Base-by-base conservation (phyloP, 192 early-diverging fungal genomes). In the Backusella luteola region DNA sequence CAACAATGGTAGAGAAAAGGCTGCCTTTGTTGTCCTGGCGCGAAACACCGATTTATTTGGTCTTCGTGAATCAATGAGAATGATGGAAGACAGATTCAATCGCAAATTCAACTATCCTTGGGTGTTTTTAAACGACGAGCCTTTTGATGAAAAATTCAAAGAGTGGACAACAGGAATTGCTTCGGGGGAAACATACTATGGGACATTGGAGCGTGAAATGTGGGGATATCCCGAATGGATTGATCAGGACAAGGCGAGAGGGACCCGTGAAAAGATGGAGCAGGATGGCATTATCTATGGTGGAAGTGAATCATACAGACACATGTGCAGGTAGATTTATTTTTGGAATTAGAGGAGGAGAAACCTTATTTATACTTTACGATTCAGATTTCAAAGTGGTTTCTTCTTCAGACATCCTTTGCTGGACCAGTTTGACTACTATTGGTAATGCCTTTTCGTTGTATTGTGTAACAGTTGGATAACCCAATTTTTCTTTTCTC, bases 31-130 rank as follows among this genome's bases (percentile, higher is more conserved):
- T 34, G 87, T 96, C 41, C 81, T 96, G 4, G 91, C 93, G 23
- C 85, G 92, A 14, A 94, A 96, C 49, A 76, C 73, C 4, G 93
- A 96, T 41, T 74, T 93, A 29, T 74, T 86, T 32, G 91, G 84
- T 14, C 81, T 92, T 68, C 75, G 82, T 1, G 67, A 79, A 9
- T 80, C 93, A 0, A 85, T 96, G 73, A 81, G 76, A 68, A 88
- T 93, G 74, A 79, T 95, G 42, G 94, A 96, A 79, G 90, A 92
- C 74, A 84, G 94, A 29, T 96, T 95, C 83, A 96, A 96, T 77
- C 44, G 76, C 39, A 86, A 88, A 46, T 93, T 88, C 84, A 84
- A 92, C 76, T 97, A 96, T 79, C 94, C 94, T 0, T 97, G 93
- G 82, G 91, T 97, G 44, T 95, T 96, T 74, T 83, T 97, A 52